A percentile compares a stretch with the other conserved stretches of the same genome.
phyloP scores from a whole-genome alignment of 2,329 filamentous ascomycete genomes.

The Xylariaceae sp. region DNA sequence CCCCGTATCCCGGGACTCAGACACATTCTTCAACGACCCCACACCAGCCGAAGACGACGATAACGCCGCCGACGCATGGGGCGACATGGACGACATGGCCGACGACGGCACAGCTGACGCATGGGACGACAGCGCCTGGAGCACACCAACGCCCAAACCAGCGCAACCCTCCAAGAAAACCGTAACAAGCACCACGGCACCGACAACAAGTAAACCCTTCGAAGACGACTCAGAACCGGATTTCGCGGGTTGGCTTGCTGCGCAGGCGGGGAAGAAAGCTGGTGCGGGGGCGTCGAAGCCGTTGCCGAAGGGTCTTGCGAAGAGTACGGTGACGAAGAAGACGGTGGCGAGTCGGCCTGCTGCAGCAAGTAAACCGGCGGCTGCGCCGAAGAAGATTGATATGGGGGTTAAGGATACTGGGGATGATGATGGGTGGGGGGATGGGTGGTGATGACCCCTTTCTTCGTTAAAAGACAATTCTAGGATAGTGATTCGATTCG shows the following conservation, averaged over 20 bases:
- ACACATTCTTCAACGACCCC: constrained; percentile 36
- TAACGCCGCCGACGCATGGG: constrained; percentile 69
- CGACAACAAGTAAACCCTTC: constrained; percentile 47
- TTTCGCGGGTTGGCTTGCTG: constrained; percentile 91
- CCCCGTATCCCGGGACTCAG: constrained; percentile 43
- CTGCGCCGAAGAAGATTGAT: constrained; percentile 59
- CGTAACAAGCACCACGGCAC: constrained; percentile 33
- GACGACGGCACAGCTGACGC: constrained; percentile 57
- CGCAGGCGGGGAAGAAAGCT: constrained; percentile 68
- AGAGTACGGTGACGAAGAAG: constrained; percentile 40
- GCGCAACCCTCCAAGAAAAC: constrained; percentile 30
- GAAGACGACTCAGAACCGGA: constrained; percentile 87
- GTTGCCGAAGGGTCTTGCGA: constrained; percentile 77
- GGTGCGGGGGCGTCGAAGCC: constrained; percentile 46
- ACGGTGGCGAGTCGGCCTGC: constrained; percentile 34
- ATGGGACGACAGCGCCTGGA: constrained; percentile 53
- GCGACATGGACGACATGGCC: constrained; percentile 47
- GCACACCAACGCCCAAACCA: not conserved
- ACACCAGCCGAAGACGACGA: constrained; percentile 53
- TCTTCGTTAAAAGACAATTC: not conserved
- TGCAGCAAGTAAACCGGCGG: constrained; percentile 28
- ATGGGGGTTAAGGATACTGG: constrained; percentile 57
- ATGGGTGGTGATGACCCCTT: constrained; percentile 48
- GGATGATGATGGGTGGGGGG: constrained; percentile 59
- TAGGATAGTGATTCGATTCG: too few species aligned